phyloP scores from a whole-genome alignment of 306 rosid genomes.

The Hylodesmum podocarpum region DNA sequence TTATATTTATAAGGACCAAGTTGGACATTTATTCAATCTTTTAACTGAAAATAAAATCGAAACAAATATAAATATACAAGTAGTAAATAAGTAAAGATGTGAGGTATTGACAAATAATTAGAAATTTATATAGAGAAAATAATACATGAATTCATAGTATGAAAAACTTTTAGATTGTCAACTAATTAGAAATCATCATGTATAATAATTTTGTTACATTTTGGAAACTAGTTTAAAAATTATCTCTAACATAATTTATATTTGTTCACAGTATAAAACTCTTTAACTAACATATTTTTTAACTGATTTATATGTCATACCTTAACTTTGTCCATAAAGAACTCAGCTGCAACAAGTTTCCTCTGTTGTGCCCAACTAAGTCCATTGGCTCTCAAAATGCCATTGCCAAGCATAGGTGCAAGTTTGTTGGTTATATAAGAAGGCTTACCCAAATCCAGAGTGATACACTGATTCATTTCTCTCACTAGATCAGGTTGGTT shows the following conservation, averaged over 20 bases:
- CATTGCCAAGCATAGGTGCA: conserved; percentile 84
- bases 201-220: too few species aligned
- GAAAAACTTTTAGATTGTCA: too few species aligned
- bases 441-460: conserved; percentile 83
- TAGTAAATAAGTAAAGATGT: neutral
- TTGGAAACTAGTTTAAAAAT: too few species aligned
- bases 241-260: too few species aligned
- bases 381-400: conserved; percentile 81
- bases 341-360: conserved; percentile 87
- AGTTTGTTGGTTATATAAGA: conserved; percentile 63
- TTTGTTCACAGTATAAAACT: too few species aligned
- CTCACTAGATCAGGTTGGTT: conserved; percentile 79
- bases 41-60: neutral
- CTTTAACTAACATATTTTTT: too few species aligned
- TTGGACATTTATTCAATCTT: neutral
- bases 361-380: conserved; percentile 76
- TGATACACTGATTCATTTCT: conserved; percentile 60
- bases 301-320: too few species aligned
- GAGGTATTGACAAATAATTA: neutral
- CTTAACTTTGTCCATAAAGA: conserved; percentile 89
- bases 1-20: neutral
- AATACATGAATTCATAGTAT: too few species aligned
- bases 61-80: neutral
- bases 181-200: too few species aligned
- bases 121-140: neutral